Base-by-base conservation (phyloP, 495 filamentous ascomycete genomes). In the Penicillium riverlandense region DNA sequence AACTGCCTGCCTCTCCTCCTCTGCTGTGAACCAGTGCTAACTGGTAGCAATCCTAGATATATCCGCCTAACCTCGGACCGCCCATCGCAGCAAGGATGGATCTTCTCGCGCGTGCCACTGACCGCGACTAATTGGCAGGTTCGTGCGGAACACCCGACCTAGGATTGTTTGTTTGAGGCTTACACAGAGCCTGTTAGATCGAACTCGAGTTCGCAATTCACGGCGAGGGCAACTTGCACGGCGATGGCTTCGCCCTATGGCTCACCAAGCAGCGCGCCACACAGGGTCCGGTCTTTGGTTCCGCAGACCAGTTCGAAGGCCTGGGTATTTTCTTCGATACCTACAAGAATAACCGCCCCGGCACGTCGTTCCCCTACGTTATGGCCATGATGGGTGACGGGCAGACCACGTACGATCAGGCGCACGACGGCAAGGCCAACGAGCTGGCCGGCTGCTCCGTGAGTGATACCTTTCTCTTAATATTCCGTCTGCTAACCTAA, bases 81-180 rank as follows among this genome's bases (percentile, higher is more conserved):
- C 38, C 85, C 86, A 40, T 92, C 89, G 51, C 88, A 92, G 64
- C 77, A 78, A 54, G 94, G 94, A 54, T 97, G 86, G 87, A 63
- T 97, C 38, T 96, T 90, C 73, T 95, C 89, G 22, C 78, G 90
- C 35, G 85, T 97, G 40, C 92, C 92, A 38, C 69, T 99, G 50
- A 99, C 94, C 14, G 92, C 92, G 13, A 99, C 94, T 31, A 99
- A 99, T 69, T 99, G 94, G 94, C 87, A 96, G 80, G 84, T 86
- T 57, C 41, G 69, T 61, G 45, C 29, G 22, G 22, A 22, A 22
- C 22, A 6, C 6, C 4, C 22, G 22, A 22, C 22, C 22, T 3
- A 22, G 22, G 2, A 3, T 6, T 22, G 2, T 22, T 22, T 22
- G 22, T 22, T 22, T 22, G 22, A 22, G 22, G 6, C 22, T 22